A percentile compares a stretch with the other conserved stretches of the same genome.
phyloP scores from a whole-genome alignment of 768 basidiomycete species.

The Pulveroboletus sp. region DNA sequence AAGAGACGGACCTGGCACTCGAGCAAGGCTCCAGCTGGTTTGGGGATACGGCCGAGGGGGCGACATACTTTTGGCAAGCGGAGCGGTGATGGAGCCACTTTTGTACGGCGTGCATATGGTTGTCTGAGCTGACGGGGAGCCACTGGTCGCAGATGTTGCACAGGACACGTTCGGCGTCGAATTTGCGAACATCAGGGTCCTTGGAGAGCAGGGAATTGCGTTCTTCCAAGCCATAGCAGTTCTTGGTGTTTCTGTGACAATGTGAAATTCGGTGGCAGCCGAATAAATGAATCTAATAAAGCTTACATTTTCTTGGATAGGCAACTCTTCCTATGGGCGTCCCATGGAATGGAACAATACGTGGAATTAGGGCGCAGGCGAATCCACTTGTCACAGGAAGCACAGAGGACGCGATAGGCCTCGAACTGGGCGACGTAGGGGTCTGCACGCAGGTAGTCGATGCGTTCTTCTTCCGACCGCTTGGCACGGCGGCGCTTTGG shows the following conservation, averaged over 20 bases:
- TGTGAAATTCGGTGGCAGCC: constrained; percentile 6
- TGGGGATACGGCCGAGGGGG: constrained; percentile 4
- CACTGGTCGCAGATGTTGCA: constrained; percentile 67
- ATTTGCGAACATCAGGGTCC: constrained; percentile 70
- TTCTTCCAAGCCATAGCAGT: constrained; percentile 56
- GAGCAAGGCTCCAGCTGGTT: constrained; percentile 22
- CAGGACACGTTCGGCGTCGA: constrained; percentile 66
- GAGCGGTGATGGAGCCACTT: constrained; percentile 62
- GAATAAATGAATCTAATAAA: constrained; percentile 6
- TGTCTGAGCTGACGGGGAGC: constrained; percentile 57
- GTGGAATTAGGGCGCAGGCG: constrained; percentile 81
- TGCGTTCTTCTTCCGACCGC: constrained; percentile 72
- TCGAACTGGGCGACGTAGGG: constrained; percentile 79
- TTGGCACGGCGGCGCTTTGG: constrained; percentile 69
- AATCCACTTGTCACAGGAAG: constrained; percentile 82
- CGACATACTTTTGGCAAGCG: constrained; percentile 41
- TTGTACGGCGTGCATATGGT: constrained; percentile 57
- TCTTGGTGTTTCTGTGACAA: constrained; percentile 37
- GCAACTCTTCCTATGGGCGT: constrained; percentile 80
- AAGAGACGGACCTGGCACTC: constrained; percentile 17
- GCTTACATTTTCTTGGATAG: constrained; percentile 70
- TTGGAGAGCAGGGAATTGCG: constrained; percentile 53
- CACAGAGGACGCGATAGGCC: constrained; percentile 74
- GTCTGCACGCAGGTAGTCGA: constrained; percentile 61
- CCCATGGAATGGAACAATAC: constrained; percentile 86